Evolutionary conservation across 2,329 filamentous ascomycete species (phyloP).

Genomic region (Aurifilum marmelostoma): DNA sequence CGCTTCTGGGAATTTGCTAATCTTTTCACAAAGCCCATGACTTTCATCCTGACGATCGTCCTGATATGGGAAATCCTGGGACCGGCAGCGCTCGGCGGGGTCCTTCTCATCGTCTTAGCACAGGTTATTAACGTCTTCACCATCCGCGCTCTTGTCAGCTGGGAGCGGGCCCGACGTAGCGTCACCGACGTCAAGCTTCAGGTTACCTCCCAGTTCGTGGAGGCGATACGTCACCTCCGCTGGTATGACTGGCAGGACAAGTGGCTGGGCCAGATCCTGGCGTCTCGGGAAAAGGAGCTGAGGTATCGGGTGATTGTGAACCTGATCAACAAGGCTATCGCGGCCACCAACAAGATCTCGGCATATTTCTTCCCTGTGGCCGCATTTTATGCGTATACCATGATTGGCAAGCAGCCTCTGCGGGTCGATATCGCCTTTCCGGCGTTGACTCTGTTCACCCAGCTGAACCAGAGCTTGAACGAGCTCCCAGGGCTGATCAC

Average conservation of each 20-base stretch:
- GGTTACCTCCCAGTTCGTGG: conserved; percentile 82
- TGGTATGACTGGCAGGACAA: conserved; percentile 83
- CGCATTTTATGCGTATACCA: conserved; percentile 80
- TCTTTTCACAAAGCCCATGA: conserved; percentile 76
- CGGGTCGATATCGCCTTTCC: conserved; percentile 85
- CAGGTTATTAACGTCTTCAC: conserved; percentile 71
- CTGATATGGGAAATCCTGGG: conserved; percentile 81
- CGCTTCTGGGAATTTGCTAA: conserved; percentile 84
- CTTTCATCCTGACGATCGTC: conserved; percentile 72
- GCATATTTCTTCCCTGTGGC: conserved; percentile 78
- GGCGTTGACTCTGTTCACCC: conserved; percentile 76
- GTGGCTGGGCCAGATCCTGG: conserved; percentile 72
- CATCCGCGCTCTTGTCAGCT: conserved; percentile 66
- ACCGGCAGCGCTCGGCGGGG: conserved; percentile 75
- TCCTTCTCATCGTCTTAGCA: conserved; percentile 69
- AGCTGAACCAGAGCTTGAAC: conserved; percentile 73
- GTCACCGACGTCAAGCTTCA: conserved; percentile 81
- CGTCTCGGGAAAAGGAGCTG: conserved; percentile 69
- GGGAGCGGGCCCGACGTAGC: conserved; percentile 71
- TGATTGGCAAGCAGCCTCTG: conserved; percentile 67
- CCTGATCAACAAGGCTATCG: conserved; percentile 65
- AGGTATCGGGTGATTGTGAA: conserved; percentile 65
- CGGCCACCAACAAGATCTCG: conserved; percentile 70
- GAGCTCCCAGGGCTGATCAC: conserved; percentile 78
- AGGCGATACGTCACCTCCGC: conserved; percentile 77